Conservation (phyloP, 164 flowering plant genomes). For the Pachysandra terminalis region DNA sequence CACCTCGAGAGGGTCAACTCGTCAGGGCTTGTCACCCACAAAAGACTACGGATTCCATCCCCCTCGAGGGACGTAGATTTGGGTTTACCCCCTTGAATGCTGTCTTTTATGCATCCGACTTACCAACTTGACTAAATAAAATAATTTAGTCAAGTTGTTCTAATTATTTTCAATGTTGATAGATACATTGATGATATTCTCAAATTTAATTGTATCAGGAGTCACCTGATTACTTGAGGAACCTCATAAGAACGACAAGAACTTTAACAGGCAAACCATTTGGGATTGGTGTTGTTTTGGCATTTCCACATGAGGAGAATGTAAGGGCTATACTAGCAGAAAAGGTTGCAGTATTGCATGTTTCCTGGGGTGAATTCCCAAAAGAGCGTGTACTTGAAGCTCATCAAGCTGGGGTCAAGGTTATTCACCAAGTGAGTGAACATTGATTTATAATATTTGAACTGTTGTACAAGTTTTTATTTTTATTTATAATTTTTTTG, state of each 20-base stretch:
- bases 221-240: conserved; percentile 66
- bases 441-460: background rate
- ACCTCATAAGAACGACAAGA: conserved; percentile 73
- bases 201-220: conserved; percentile 42
- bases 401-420: conserved; percentile 75
- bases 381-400: conserved; percentile 65
- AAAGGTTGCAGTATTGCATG: conserved; percentile 69
- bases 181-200: background rate
- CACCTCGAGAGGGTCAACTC: too few relatives aligned
- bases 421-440: conserved; percentile 76
- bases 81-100: too few relatives aligned
- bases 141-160: too few relatives aligned
- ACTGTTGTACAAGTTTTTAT: too few relatives aligned
- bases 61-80: too few relatives aligned
- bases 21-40: too few relatives aligned
- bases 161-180: too few relatives aligned
- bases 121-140: too few relatives aligned
- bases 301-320: conserved; percentile 78
- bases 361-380: conserved; percentile 84
- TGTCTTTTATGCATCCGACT: too few relatives aligned
- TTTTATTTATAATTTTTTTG: too few relatives aligned
- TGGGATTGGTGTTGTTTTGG: conserved; percentile 77
- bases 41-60: too few relatives aligned
- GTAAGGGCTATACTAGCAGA: conserved; percentile 70
- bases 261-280: conserved; percentile 75